Conservation (phyloP, 1,284 basidiomycete genomes). For the Prillingera fragicola region DNA sequence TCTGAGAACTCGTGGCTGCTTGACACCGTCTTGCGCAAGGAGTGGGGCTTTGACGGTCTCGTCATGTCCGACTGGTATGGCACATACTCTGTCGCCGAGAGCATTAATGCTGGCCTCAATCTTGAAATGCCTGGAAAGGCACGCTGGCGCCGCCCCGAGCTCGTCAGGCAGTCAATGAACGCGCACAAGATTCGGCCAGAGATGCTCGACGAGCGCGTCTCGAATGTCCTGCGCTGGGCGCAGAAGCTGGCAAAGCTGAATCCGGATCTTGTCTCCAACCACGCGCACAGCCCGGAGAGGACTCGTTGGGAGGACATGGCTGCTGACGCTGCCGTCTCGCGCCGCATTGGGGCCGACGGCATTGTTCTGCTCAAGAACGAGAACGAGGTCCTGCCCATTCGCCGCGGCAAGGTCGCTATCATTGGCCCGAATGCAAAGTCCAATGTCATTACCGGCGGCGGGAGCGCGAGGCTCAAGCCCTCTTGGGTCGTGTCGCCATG, state of each 20-base stretch:
- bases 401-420: slow-evolving; percentile 50
- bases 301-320: too few species aligned
- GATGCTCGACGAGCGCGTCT: slow-evolving; percentile 21
- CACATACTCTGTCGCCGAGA: slow-evolving; percentile 59
- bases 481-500: slow-evolving; percentile 54
- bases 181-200: slow-evolving; percentile 54
- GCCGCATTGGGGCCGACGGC: slow-evolving; percentile 47
- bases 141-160: slow-evolving; percentile 15
- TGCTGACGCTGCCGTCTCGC: neutral
- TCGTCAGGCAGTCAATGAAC: slow-evolving; percentile 56
- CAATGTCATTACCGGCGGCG: slow-evolving; percentile 55
- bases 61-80: slow-evolving; percentile 65
- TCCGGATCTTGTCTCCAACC: slow-evolving; percentile 30
- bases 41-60: slow-evolving; percentile 46
- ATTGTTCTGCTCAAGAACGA: slow-evolving; percentile 67
- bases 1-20: slow-evolving; percentile 55
- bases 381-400: slow-evolving; percentile 23
- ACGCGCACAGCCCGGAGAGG: slow-evolving; percentile 14
- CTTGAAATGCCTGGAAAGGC: slow-evolving; percentile 27
- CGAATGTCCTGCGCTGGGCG: slow-evolving; percentile 42
- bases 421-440: slow-evolving; percentile 59
- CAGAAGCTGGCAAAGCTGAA: slow-evolving; percentile 24
- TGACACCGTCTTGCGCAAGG: slow-evolving; percentile 12
- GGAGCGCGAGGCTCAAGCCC: slow-evolving; percentile 52
- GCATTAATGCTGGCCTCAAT: slow-evolving; percentile 66